Evolutionary conservation across 208 protist species (phyloP).

Genomic region (Leishmania turanica): DNA sequence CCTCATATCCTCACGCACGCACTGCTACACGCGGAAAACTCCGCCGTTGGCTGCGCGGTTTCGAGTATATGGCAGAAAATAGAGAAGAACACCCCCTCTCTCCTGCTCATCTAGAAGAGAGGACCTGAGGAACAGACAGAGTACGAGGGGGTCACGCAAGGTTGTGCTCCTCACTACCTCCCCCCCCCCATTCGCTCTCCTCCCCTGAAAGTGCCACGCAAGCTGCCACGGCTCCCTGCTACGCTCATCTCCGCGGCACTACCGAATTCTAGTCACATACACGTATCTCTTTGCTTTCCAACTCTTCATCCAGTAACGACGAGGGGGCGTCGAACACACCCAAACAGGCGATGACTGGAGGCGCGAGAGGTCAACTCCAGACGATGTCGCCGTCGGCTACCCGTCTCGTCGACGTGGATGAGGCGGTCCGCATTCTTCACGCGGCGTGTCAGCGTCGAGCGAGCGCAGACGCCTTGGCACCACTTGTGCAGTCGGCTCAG

Average conservation of each 20-base stretch:
- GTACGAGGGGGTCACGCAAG: not conserved
- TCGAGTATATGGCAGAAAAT: not conserved
- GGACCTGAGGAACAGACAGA: not conserved
- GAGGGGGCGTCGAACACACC: not conserved
- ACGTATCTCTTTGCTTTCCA: not conserved
- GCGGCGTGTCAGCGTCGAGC: slow-evolving; percentile 14
- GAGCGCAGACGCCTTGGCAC: slow-evolving; percentile 17
- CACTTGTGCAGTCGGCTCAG: slow-evolving; percentile 20
- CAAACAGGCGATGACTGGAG: not conserved
- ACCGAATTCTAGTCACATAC: not conserved
- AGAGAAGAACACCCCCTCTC: not conserved
- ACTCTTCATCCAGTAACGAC: not conserved
- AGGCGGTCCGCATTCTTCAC: slow-evolving; percentile 25
- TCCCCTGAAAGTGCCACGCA: not conserved
- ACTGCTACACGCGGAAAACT: not conserved
- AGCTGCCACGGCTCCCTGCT: not conserved
- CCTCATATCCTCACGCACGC: not conserved
- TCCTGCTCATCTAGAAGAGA: not conserved
- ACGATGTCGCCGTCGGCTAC: slow-evolving; percentile 12
- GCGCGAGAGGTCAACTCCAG: not conserved
- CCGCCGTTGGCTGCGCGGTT: not conserved
- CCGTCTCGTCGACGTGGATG: slow-evolving; percentile 16
- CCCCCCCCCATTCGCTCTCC: not conserved
- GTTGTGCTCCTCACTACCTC: not conserved
- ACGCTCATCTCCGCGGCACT: not conserved